Percentiles rank a stretch among this genome's conserved stretches.
phyloP scores from a whole-genome alignment of 2,329 filamentous ascomycete genomes.

The Ophiobolus disseminans region DNA sequence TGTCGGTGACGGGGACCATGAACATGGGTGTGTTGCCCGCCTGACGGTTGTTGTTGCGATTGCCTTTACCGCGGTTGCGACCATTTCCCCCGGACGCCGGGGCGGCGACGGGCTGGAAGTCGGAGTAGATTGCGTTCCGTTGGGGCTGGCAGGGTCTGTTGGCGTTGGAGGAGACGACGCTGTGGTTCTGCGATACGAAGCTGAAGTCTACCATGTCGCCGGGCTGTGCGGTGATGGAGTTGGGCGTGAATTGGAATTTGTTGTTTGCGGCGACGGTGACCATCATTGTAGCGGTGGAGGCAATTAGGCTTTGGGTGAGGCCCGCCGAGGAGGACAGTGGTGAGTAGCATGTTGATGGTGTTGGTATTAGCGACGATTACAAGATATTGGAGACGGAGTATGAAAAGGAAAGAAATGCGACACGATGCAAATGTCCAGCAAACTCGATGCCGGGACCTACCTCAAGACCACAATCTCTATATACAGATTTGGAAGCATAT shows the following conservation, averaged over 20 bases:
- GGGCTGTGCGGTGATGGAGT: conserved; percentile 1
- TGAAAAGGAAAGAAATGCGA: neutral
- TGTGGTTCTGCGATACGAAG: conserved; percentile 29
- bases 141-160: conserved; percentile 35
- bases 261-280: conserved; percentile 42
- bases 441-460: conserved; percentile 3
- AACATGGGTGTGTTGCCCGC: conserved; percentile 32
- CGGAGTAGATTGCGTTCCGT: conserved; percentile 35
- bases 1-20: conserved; percentile 44
- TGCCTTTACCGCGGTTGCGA: conserved; percentile 9
- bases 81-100: conserved; percentile 6
- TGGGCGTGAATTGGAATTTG: conserved; percentile 39
- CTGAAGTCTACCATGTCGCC: neutral
- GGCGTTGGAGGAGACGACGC: conserved; percentile 33
- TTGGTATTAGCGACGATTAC: conserved; percentile 2
- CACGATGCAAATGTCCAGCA: conserved; percentile 9
- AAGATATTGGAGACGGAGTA: conserved; percentile 1
- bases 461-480: conserved; percentile 1
- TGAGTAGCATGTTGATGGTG: conserved; percentile 31
- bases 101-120: conserved; percentile 34
- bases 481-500: conserved; percentile 28
- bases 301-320: conserved; percentile 33
- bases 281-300: conserved; percentile 37
- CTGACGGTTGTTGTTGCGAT: conserved; percentile 31
- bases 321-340: conserved; percentile 24